Percentiles rank a stretch among this genome's conserved stretches.
Evolutionary conservation across 257 asterid genomes (phyloP).

Genomic region (Vinca minor): DNA sequence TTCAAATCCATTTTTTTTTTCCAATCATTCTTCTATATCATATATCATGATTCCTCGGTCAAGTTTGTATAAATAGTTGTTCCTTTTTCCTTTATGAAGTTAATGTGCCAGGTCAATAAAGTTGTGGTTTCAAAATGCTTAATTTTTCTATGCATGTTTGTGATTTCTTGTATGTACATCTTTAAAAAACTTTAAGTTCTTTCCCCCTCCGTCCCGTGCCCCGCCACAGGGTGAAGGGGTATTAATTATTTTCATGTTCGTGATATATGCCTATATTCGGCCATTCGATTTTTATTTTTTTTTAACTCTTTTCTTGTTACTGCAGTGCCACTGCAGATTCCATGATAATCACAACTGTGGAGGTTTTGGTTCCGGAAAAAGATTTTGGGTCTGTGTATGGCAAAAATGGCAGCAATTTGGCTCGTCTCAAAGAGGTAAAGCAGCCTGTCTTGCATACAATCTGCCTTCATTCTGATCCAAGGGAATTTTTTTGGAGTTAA

Average conservation of each 20-base stretch:
- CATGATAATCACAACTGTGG: slow-evolving; percentile 16
- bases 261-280: not conserved
- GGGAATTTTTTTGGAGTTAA: slow-evolving; percentile 6
- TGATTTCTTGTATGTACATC: not conserved
- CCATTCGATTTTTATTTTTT: too few relatives aligned
- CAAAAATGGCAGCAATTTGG: slow-evolving; percentile 37
- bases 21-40: not conserved
- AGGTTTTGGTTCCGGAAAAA: slow-evolving; percentile 27
- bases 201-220: not conserved
- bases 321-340: slow-evolving; percentile 21
- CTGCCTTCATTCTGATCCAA: slow-evolving; percentile 3
- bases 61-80: too few relatives aligned
- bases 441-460: not conserved
- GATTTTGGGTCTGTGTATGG: slow-evolving; percentile 38
- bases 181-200: not conserved
- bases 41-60: not conserved
- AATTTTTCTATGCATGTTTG: not conserved
- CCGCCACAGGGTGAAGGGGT: not conserved
- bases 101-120: not conserved
- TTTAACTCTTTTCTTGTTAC: not conserved
- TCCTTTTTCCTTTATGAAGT: too few relatives aligned
- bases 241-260: not conserved
- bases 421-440: slow-evolving; percentile 43
- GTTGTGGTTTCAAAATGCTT: not conserved
- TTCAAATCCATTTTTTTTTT: too few relatives aligned